Base-by-base conservation (phyloP, 2,329 filamentous ascomycete species). In the Calonectria montana region DNA sequence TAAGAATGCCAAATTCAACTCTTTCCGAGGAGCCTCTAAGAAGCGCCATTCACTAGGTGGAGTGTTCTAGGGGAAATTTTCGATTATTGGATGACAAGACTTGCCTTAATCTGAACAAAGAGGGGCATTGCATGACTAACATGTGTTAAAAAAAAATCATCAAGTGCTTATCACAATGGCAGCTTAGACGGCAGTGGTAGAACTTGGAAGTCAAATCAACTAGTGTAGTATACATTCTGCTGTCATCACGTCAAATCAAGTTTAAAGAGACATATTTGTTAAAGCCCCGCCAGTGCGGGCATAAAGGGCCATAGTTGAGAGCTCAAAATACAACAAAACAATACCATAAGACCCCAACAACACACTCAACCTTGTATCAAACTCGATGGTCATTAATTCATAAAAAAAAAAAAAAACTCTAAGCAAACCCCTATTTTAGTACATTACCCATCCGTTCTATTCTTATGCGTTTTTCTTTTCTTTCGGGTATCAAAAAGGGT, bases 401-500 rank as follows among this genome's bases (percentile, higher is more conserved):
- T 80, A 66, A 81, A 67, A 75, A 45, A 73, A 79, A 73, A n/a
- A n/a, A n/a, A 68, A 39, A 62, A 72, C 65, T 78, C 77, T 78
- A 77, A 57, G 57, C 76, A 69, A 57, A 67, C 69, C 74, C 53
- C 77, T 75, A 62, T 77, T 79, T 79, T 73, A 74, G 68, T 79
- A 78, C 77, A 79, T 70, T 69, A 71, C 59, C 63, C 67, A 74
- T 67, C 70, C 53, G 13, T 71, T 79, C 75, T 79, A 76, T 78
- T 65, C 57, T 69, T 72, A 27, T 45, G 48, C 37, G 23, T 65
- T 35, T 25, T 68, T 43, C 7, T 73, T 72, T 47, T 35, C 65
- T 69, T 67, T 69, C 43, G 74, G 78, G 79, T 79, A 82, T 82
- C 76, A 82, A 79, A 82, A 82, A 16, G 73, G 61, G 53, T 77